Percentiles rank a stretch among this genome's conserved stretches.
Conservation (phyloP, 2,329 filamentous ascomycete species). For the Ceratocystis smalleyi region DNA sequence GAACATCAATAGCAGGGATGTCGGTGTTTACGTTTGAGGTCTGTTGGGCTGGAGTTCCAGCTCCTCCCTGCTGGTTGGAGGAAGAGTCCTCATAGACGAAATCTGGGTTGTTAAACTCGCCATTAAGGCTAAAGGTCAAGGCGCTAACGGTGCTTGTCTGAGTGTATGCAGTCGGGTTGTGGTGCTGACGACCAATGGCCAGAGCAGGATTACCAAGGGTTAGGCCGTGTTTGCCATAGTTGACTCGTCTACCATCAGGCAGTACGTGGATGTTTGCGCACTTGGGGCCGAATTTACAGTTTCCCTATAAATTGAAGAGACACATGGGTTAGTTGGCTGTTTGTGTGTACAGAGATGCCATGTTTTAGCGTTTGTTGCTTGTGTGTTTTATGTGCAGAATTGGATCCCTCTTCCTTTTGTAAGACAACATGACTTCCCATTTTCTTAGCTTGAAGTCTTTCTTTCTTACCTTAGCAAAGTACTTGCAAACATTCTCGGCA, state of each 20-base stretch:
- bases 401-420: neutral
- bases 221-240: slow-evolving; percentile 56
- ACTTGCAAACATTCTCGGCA: slow-evolving; percentile 88
- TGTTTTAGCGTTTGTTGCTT: no score
- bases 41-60: slow-evolving; percentile 24
- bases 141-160: slow-evolving; percentile 49
- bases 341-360: neutral
- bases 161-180: slow-evolving; percentile 30
- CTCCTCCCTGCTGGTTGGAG: neutral
- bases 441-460: neutral
- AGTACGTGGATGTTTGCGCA: slow-evolving; percentile 94
- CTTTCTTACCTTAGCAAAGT: slow-evolving; percentile 74
- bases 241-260: slow-evolving; percentile 82
- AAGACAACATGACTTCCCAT: no score
- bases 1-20: slow-evolving; percentile 43
- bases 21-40: slow-evolving; percentile 43
- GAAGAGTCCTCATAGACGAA: slow-evolving; percentile 29
- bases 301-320: slow-evolving; percentile 45
- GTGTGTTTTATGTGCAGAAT: neutral
- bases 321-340: neutral
- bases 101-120: slow-evolving; percentile 26
- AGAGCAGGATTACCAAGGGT: slow-evolving; percentile 43
- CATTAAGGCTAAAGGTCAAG: slow-evolving; percentile 43
- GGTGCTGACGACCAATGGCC: slow-evolving; percentile 34
- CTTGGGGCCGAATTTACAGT: slow-evolving; percentile 97